These are phyloP conservation scores for Talaromyces sp. DNA, from an alignment of 2,329 filamentous ascomycete species.

Conservation along the genomic window DNA sequence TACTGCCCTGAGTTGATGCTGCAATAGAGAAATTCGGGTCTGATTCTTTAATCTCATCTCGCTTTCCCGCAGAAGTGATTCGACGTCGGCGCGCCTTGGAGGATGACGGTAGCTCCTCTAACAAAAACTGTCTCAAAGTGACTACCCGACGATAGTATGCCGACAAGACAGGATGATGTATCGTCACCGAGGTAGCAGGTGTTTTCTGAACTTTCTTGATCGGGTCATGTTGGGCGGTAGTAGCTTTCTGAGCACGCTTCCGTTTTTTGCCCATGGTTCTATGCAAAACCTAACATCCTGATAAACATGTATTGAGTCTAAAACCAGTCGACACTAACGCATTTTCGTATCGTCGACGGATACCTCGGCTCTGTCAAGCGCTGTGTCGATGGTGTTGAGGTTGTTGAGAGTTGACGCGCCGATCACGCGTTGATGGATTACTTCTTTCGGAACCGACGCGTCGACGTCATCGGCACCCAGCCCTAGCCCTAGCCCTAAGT, in stretches of 20 bases:
- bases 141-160: constrained; percentile 65
- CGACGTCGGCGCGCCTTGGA: constrained; percentile 56
- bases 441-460: background rate
- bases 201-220: constrained; percentile 8
- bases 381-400: background rate
- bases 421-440: background rate
- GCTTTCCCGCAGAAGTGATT: constrained; percentile 35
- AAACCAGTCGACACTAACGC: background rate
- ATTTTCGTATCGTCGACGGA: too few relatives aligned
- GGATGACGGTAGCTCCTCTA: constrained; percentile 61
- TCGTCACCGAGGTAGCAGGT: background rate
- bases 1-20: background rate
- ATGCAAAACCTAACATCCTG: background rate
- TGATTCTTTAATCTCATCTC: background rate
- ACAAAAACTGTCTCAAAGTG: constrained; percentile 67
- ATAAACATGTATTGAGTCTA: background rate
- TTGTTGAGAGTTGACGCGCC: constrained; percentile 1
- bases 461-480: background rate
- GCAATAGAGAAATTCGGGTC: background rate
- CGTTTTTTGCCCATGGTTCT: constrained; percentile 40
- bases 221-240: constrained; percentile 3
- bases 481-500: background rate
- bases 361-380: background rate
- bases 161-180: constrained; percentile 60
- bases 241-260: constrained; percentile 37